Conservation (phyloP, 495 filamentous ascomycete species). For the Gamarada debralockiae region DNA sequence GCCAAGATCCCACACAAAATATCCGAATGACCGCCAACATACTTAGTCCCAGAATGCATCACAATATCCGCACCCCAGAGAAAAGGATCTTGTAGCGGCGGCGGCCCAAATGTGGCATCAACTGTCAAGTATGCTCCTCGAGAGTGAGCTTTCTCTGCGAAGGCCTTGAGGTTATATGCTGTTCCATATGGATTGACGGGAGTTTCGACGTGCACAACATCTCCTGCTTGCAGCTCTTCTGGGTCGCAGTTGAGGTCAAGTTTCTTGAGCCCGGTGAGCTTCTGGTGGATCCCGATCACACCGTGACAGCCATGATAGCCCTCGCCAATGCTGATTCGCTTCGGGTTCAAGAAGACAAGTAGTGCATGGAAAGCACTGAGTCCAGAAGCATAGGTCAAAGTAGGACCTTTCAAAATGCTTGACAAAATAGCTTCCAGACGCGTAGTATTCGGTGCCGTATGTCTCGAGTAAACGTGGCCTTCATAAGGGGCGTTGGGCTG, state of each 20-base stretch:
- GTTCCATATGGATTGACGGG: conserved; percentile 85
- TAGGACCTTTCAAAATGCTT: conserved; percentile 62
- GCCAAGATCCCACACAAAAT: conserved; percentile 81
- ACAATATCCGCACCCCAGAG: conserved; percentile 72
- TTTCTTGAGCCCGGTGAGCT: conserved; percentile 64
- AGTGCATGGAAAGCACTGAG: conserved; percentile 84
- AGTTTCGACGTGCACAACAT: conserved; percentile 89
- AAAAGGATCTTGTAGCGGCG: conserved; percentile 84
- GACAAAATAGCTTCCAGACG: conserved; percentile 82
- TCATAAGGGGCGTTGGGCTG: conserved; percentile 38
- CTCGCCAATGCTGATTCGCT: conserved; percentile 68
- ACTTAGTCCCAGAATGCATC: conserved; percentile 93
- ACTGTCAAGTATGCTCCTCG: conserved; percentile 75
- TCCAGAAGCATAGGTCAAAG: conserved; percentile 77
- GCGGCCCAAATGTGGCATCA: conserved; percentile 89
- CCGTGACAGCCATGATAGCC: conserved; percentile 95
- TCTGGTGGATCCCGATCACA: conserved; percentile 64
- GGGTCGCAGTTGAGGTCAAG: conserved; percentile 58
- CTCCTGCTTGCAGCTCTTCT: conserved; percentile 59
- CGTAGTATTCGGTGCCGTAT: conserved; percentile 66
- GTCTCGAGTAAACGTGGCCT: conserved; percentile 74
- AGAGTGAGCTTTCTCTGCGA: conserved; percentile 66
- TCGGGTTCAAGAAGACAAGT: conserved; percentile 72
- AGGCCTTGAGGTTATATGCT: conserved; percentile 64
- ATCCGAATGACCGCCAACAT: conserved; percentile 91